Evolutionary conservation across 306 rosid genomes (phyloP), one percentile per base, ranked within the genome.

Genomic region (Begonia loranthoides): DNA sequence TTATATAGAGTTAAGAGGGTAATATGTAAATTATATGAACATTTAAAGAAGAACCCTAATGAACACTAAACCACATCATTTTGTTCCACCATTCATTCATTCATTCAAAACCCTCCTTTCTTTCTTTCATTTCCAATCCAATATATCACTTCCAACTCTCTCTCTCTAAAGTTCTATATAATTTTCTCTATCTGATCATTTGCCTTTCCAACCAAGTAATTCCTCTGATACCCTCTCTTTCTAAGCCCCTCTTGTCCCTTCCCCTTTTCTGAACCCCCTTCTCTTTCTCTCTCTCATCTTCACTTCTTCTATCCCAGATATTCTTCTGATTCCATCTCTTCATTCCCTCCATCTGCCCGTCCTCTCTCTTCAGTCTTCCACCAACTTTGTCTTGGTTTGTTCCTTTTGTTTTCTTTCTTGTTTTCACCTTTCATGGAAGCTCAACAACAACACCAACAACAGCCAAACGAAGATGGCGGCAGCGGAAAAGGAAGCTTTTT

Each of bases 221-320:
- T 66, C 60, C 74, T 63, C 14, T 59, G 61, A 66, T 72, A 60
- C 76, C 70, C 70, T 63, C 73, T 73, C 82, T 87, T 80, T 83
- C 82, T 60, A 72, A 79, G 60, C 66, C 84, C 83, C 73, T 80
- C 81, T 80, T 83, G 94, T 92, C 93, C 96, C 99, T 80, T 66
- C 75, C 86, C 78, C 71, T 80, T 82, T 71, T 76, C 74, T 70
- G 87, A 78, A 70, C 78, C 52, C 56, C 56, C 43, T 5, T 43
- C 47, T 43, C 47, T 43, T 13, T 43, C 47, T 43, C 47, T 15
- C 13, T 48, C 15, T 34, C 54, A 49, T 49, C 39, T 50, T 19
- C 44, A 14, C 57, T 60, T 50, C 50, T 28, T 60, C 65, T 50
- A 49, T 52, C 36, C 59, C 94, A 80, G 87, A 83, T 84, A 84